phyloP scores from a whole-genome alignment of 2,329 filamentous ascomycete species.

The Penicillium sp. region DNA sequence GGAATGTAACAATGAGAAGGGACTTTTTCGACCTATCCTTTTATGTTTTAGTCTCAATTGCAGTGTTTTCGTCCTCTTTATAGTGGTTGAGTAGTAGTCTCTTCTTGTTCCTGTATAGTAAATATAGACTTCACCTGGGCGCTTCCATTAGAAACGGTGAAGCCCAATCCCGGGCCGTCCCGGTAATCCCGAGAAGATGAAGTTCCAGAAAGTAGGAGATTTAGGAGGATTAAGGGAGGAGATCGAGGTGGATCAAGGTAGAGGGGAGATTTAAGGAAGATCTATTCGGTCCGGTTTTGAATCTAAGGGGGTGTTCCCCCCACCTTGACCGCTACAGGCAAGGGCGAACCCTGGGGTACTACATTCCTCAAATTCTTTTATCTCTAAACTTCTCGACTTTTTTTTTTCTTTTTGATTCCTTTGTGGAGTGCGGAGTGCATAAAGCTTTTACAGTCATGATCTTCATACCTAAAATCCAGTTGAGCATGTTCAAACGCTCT shows the following conservation, averaged over 20 bases:
- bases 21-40: background rate
- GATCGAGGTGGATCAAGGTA: background rate
- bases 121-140: background rate
- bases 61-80: background rate
- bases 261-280: background rate
- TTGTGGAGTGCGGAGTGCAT: background rate
- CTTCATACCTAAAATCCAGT: background rate
- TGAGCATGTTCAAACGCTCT: background rate
- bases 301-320: background rate
- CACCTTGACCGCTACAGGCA: constrained; percentile 8
- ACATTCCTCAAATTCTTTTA: constrained; percentile 5
- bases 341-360: constrained; percentile 7
- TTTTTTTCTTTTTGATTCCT: background rate
- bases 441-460: background rate
- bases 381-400: background rate
- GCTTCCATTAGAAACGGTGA: background rate
- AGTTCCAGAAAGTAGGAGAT: no score
- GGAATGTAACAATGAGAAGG: constrained; percentile 16
- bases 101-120: background rate
- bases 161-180: constrained; percentile 14
- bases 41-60: background rate
- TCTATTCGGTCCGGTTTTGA: background rate
- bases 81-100: background rate
- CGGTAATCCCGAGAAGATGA: constrained; percentile 5
- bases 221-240: no score